A percentile compares a stretch with the other conserved stretches of the same genome.
Evolutionary conservation across 371 early-diverging fungal species (phyloP).

Genomic region (Mucor indicus): DNA sequence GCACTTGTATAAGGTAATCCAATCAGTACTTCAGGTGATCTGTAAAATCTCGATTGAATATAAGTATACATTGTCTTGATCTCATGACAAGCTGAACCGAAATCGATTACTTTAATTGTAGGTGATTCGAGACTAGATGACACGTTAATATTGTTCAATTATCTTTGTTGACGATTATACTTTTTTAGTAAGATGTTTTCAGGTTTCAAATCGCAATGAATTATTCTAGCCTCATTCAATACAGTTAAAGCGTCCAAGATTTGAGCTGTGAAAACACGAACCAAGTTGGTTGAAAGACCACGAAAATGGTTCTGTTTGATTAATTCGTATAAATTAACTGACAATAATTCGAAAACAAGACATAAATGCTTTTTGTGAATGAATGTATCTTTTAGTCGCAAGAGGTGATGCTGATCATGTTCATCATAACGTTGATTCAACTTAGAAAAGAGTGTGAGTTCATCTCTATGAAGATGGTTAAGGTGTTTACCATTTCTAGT

Average conservation of each 20-base stretch:
- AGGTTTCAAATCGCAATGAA: constrained; percentile 98
- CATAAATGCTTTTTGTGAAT: constrained; percentile 93
- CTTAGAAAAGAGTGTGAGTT: constrained; percentile 25
- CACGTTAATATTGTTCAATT: neutral
- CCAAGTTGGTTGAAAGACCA: constrained; percentile 87
- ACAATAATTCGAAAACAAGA: constrained; percentile 93
- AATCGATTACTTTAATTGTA: constrained; percentile 97
- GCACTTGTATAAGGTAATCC: constrained; percentile 84
- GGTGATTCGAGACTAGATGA: constrained; percentile 70
- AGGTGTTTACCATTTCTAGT: constrained; percentile 63
- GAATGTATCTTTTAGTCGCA: constrained; percentile 91
- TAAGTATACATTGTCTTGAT: constrained; percentile 93
- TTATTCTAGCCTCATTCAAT: constrained; percentile 80
- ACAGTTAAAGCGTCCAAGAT: constrained; percentile 83
- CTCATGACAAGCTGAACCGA: constrained; percentile 95
- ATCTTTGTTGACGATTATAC: constrained; percentile 31
- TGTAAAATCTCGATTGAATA: constrained; percentile 96
- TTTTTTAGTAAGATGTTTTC: constrained; percentile 92
- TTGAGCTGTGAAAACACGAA: constrained; percentile 89
- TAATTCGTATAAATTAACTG: constrained; percentile 95
- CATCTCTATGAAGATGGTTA: too few relatives aligned
- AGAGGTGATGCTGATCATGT: constrained; percentile 83
- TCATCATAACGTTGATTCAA: constrained; percentile 82
- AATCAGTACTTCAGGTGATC: constrained; percentile 96
- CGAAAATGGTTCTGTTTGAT: constrained; percentile 95